These are phyloP conservation scores for Colletotrichum gigasporum DNA, from an alignment of 2,329 filamentous ascomycete genomes.

Conservation along the genomic window DNA sequence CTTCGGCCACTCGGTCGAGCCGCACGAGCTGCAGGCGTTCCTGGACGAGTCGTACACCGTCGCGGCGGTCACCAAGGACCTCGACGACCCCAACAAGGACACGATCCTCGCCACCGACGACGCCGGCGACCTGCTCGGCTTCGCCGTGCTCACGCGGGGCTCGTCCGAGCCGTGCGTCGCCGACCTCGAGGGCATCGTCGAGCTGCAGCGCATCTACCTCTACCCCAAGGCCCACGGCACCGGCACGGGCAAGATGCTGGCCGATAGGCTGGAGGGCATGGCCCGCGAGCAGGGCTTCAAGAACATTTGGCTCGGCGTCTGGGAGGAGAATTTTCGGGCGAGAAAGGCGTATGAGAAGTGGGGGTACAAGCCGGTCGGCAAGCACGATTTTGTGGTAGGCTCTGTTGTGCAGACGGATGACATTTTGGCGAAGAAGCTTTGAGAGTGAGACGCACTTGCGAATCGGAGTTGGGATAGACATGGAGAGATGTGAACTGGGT, in stretches of 20 bases:
- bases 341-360: constrained; percentile 49
- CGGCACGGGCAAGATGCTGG: constrained; percentile 49
- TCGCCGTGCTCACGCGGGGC: constrained; percentile 49
- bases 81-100: constrained; percentile 38
- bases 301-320: constrained; percentile 57
- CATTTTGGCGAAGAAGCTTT: constrained; percentile 48
- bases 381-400: constrained; percentile 53
- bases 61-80: constrained; percentile 39
- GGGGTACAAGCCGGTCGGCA: constrained; percentile 50
- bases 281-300: constrained; percentile 47
- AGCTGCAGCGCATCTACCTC: constrained; percentile 56
- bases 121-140: constrained; percentile 45
- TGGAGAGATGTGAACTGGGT: no score
- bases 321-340: constrained; percentile 54
- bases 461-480: no score
- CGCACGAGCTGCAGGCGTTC: constrained; percentile 47
- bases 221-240: constrained; percentile 43
- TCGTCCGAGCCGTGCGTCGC: constrained; percentile 49
- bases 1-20: constrained; percentile 52
- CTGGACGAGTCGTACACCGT: constrained; percentile 48
- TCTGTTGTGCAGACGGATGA: constrained; percentile 51
- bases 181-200: constrained; percentile 40
- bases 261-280: constrained; percentile 39
- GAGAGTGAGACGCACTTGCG: not conserved
- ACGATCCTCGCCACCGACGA: constrained; percentile 35